Evolutionary conservation across 2,329 filamentous ascomycete genomes (phyloP).

Genomic region (Monosporascus sp.): DNA sequence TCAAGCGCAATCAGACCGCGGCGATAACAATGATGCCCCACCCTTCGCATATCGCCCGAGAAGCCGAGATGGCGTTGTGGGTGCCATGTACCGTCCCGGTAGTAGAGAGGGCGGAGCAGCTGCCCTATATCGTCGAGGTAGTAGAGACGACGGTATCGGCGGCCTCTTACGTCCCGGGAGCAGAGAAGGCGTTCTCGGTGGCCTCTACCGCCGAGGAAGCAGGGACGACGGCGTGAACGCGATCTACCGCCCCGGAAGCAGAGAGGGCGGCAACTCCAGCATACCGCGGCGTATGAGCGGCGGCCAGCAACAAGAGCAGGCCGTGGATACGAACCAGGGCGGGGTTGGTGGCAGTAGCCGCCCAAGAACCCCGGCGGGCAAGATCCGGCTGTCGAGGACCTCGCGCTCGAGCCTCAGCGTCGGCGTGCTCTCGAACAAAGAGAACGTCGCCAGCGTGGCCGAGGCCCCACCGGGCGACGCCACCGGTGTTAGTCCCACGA

Average conservation of each 20-base stretch:
- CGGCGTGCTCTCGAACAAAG: slow-evolving; percentile 21
- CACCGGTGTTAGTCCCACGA: slow-evolving; percentile 1
- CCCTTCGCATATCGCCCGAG: slow-evolving; percentile 33
- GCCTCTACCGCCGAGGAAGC: no score
- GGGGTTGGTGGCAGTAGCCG: slow-evolving; percentile 4
- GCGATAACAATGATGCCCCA: slow-evolving; percentile 3
- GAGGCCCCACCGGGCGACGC: slow-evolving; percentile 13
- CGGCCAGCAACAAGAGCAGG: slow-evolving; percentile 8
- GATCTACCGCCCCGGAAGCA: slow-evolving; percentile 7
- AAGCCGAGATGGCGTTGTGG: slow-evolving; percentile 6
- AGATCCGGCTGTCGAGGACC: slow-evolving; percentile 16
- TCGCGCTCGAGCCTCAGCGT: slow-evolving; percentile 16
- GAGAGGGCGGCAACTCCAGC: slow-evolving; percentile 16
- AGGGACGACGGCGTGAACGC: no score
- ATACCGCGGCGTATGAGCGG: slow-evolving; percentile 19
- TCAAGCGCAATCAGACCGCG: slow-evolving; percentile 35
- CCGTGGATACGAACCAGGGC: no score
- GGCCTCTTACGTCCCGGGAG: no score
- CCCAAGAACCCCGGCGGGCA: slow-evolving; percentile 1
- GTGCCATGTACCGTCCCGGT: slow-evolving; percentile 13
- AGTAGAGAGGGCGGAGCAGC: slow-evolving; percentile 16
- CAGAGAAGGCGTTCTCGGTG: no score
- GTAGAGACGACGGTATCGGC: no score
- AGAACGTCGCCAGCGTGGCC: slow-evolving; percentile 14
- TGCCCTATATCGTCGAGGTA: no score